These are phyloP conservation scores for Wickerhamia fluorescens DNA, from an alignment of 805 yeast genomes.

Conservation along the genomic window DNA sequence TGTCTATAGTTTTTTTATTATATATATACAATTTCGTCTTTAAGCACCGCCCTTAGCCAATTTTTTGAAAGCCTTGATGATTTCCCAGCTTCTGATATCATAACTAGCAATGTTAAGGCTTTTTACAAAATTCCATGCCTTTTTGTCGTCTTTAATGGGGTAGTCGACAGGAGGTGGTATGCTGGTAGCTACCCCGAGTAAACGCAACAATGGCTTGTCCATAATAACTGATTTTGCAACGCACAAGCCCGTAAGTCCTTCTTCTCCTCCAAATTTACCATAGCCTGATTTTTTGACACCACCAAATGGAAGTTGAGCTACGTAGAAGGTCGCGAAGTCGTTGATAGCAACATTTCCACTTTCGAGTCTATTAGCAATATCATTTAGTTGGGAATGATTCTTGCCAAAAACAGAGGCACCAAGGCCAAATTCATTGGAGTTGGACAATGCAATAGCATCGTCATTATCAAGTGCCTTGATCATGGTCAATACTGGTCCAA, in stretches of 20 bases:
- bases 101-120: conserved; percentile 83
- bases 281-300: conserved; percentile 91
- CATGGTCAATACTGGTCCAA: conserved; percentile 84
- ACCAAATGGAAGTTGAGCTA: conserved; percentile 96
- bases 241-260: conserved; percentile 88
- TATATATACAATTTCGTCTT: conserved; percentile 2
- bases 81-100: conserved; percentile 66
- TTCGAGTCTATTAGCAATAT: conserved; percentile 55
- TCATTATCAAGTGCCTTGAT: conserved; percentile 62
- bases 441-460: conserved; percentile 72
- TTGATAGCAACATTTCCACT: conserved; percentile 95
- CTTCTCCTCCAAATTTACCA: conserved; percentile 97
- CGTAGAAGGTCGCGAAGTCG: conserved; percentile 94
- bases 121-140: conserved; percentile 84
- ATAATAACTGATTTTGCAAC: conserved; percentile 79
- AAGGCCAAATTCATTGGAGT: conserved; percentile 79
- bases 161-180: conserved; percentile 90
- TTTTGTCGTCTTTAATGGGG: conserved; percentile 73
- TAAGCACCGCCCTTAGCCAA: conserved; percentile 27
- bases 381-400: conserved; percentile 48
- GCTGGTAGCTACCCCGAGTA: conserved; percentile 55
- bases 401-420: conserved; percentile 89
- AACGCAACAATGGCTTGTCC: conserved; percentile 65
- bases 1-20: conserved; percentile 3
- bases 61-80: conserved; percentile 30